Evolutionary conservation across 352 stramenopile species (phyloP), one percentile per base, ranked within the genome.

Genomic region (Phytophthora sp.): DNA sequence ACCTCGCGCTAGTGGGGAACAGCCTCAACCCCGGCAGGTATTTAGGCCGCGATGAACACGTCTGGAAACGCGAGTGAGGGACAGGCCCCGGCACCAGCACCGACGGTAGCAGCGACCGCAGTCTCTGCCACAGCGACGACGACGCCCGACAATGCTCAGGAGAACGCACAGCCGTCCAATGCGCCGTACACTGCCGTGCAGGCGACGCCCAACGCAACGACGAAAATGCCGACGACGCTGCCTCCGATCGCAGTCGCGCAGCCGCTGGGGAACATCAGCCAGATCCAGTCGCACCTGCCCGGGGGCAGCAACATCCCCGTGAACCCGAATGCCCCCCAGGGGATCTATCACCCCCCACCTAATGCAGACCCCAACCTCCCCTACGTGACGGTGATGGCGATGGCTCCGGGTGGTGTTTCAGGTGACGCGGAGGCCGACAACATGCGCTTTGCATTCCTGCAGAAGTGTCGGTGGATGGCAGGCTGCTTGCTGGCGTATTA

Each of bases 401-500:
- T 73, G 59, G 55, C 67, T 18, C 69, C 65, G 1, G 52, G 61
- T 2, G 66, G 52, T 24, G 31, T 69, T 12, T 64, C 46, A 8
- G 50, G 55, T 13, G 62, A 75, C 17, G 65, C 43, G 1, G 65
- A 76, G 32, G 37, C 27, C 15, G 74, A 82, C 57, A 75, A 77
- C 42, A 48, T 73, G 59, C 74, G 69, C 31, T 90, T 91, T 43
- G 61, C 77, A 57, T 83, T 76, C 55, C 74, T 90, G 66, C 76
- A 86, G 66, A 77, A 76, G 44, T 88, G 76, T 13, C 76, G 82
- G 12, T 86, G 80, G 78, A 62, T 86, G 55, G 82, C 79, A 0
- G 70, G 66, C 38, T 66, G 79, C 48, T 84, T 92, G 72, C 70
- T 92, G 41, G 68, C 62, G 48, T 92, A 92, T 54, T 92, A 92